These are phyloP conservation scores for Paxillus involutus DNA, from an alignment of 768 basidiomycete species.

Conservation along the genomic window DNA sequence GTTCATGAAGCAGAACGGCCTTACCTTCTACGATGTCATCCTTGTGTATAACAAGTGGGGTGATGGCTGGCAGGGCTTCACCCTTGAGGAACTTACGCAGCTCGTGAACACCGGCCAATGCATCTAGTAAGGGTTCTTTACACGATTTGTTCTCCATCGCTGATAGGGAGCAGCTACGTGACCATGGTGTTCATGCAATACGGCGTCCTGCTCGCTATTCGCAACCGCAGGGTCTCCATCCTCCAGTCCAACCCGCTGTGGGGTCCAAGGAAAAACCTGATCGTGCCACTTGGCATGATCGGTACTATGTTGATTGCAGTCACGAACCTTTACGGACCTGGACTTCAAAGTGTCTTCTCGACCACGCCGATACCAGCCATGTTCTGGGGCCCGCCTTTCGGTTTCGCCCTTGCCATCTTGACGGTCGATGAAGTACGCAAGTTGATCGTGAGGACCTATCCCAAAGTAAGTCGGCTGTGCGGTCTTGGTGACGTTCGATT, in stretches of 20 bases:
- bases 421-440: conserved; percentile 46
- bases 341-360: conserved; percentile 41
- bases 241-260: conserved; percentile 45
- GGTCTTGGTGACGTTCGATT: not conserved
- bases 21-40: conserved; percentile 38
- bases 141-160: not conserved
- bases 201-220: conserved; percentile 41
- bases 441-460: conserved; percentile 42
- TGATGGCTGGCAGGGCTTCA: conserved; percentile 35
- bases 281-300: conserved; percentile 38
- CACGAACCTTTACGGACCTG: conserved; percentile 43
- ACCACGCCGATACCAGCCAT: conserved; percentile 44
- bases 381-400: conserved; percentile 51
- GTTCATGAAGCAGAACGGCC: conserved; percentile 38
- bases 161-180: conserved; percentile 36
- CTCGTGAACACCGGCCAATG: conserved; percentile 45
- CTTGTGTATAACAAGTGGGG: conserved; percentile 41
- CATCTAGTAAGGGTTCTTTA: conserved; percentile 36
- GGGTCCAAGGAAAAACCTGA: conserved; percentile 45
- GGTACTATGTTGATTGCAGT: conserved; percentile 43
- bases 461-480: conserved; percentile 31
- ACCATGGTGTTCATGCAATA: conserved; percentile 49
- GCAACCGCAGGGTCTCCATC: conserved; percentile 45
- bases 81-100: conserved; percentile 26
- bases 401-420: conserved; percentile 41